Evolutionary conservation across 352 stramenopile species (phyloP).

Genomic region (Vaucheria bursata): DNA sequence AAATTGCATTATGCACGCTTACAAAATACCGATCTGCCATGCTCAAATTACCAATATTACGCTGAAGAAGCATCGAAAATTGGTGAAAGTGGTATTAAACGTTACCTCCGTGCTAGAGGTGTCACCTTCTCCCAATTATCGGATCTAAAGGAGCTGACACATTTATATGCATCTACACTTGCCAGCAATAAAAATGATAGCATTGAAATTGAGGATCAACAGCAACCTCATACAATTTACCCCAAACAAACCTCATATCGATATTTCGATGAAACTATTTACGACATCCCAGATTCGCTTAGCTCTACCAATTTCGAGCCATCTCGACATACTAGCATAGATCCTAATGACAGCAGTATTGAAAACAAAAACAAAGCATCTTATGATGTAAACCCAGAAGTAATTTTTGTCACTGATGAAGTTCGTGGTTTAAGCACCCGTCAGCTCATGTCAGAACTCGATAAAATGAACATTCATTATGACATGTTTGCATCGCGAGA

Average conservation of each 20-base stretch:
- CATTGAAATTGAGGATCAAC: too few species aligned
- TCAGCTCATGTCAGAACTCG: constrained; percentile 37
- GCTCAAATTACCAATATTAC: not conserved
- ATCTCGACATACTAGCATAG: too few species aligned
- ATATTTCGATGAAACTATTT: too few species aligned
- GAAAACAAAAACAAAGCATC: too few species aligned
- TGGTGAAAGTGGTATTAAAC: constrained; percentile 12
- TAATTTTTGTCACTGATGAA: too few species aligned
- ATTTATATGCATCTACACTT: not conserved
- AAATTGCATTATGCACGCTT: constrained; percentile 21
- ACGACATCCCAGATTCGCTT: too few species aligned
- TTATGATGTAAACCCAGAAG: too few species aligned
- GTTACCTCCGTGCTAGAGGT: not conserved
- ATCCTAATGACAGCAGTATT: too few species aligned
- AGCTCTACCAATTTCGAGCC: too few species aligned
- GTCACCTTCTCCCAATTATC: constrained; percentile 13
- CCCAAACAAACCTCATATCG: too few species aligned
- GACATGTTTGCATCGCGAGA: constrained; percentile 16
- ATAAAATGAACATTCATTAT: constrained; percentile 19
- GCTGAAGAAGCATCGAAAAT: not conserved
- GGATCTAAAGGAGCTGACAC: constrained; percentile 5
- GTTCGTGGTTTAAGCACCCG: constrained; percentile 21
- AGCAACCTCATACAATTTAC: too few species aligned
- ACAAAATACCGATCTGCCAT: not conserved
- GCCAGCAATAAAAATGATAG: too few species aligned